Evolutionary conservation across 495 filamentous ascomycete genomes (phyloP), one percentile per base, ranked within the genome.

Genomic region (Durotheca rogersii): DNA sequence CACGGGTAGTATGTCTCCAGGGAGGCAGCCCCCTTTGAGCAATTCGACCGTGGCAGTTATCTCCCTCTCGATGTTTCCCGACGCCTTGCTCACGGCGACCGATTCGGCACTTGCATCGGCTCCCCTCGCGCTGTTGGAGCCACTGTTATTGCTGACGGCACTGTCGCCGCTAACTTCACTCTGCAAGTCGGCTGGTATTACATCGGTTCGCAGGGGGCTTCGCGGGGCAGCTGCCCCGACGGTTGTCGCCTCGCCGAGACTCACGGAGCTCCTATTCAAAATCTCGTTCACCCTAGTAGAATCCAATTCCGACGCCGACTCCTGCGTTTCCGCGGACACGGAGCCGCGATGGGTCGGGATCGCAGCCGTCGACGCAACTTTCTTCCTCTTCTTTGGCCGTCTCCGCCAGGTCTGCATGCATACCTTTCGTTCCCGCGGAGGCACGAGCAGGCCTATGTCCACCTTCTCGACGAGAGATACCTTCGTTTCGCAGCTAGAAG

Each of bases 41-140:
- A 95, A 68, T 60, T 96, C 88, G 38, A 93, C 80, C n/a, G 83
- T 92, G 27, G 90, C 87, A 0, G 86, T 90, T 57, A 96, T 95
- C 27, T 82, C 90, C 63, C 87, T 86, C 7, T 73, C 73, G 18
- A 72, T 69, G 32, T 46, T 30, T 15, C 62, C 62, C 18, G 62
- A 63, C 4, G 51, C 20, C 33, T 41, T 66, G 23, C 60, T 63
- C 39, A 42, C 60, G 6, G 62, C 60, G 9, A 49, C 49, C 5
- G 62, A 63, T 18, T 66, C 62, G n/a, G 45, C 62, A 49, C 53
- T 67, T 4, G 51, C 48, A 49, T 74, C 70, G 18, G 53, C 51
- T 6, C 62, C 72, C 12, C 56, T 58, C 29, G 50, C 60, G 44
- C 67, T 75, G 47, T 56, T 60, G 30, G 53, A 66, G 10, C 62